Percentiles rank a stretch among this genome's conserved stretches.
These are phyloP conservation scores for Plasmodium falciparum DNA, from an alignment of 169 alveolate genomes.

Conservation along the genomic window DNA sequence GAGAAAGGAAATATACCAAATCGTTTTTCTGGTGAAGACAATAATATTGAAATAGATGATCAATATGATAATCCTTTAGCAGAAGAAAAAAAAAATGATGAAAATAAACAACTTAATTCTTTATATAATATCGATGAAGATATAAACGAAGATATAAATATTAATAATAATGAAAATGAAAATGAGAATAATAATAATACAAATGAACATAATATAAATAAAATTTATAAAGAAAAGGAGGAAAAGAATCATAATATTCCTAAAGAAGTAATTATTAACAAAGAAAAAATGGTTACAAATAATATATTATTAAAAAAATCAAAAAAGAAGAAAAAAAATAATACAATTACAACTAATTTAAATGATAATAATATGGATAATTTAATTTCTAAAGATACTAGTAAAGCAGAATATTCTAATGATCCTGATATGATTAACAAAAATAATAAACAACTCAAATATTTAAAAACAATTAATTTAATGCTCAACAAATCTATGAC, in stretches of 20 bases:
- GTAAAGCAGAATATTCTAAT: constrained; percentile 9
- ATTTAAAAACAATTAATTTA: constrained; percentile 61
- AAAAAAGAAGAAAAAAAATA: constrained; percentile 17
- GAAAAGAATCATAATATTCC: neutral
- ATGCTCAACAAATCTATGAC: constrained; percentile 78
- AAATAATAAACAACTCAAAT: constrained; percentile 60
- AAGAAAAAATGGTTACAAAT: constrained; percentile 7
- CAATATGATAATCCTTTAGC: too few species aligned
- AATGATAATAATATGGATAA: constrained; percentile 4
- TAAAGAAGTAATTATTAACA: neutral
- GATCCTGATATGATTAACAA: constrained; percentile 22
- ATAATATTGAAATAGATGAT: too few species aligned
- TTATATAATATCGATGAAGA: too few species aligned
- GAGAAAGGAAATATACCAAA: neutral
- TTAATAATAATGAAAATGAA: too few species aligned
- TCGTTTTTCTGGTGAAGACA: too few species aligned
- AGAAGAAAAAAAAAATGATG: too few species aligned
- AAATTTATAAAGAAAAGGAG: neutral
- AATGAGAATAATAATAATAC: too few species aligned
- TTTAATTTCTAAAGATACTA: constrained; percentile 8
- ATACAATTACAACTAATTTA: constrained; percentile 9
- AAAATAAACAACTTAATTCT: too few species aligned
- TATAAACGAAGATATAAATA: too few species aligned
- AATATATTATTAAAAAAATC: constrained; percentile 4
- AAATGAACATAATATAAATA: neutral